Evolutionary conservation across 2,329 filamentous ascomycete genomes (phyloP).

Genomic region (Pyricularia sp.): DNA sequence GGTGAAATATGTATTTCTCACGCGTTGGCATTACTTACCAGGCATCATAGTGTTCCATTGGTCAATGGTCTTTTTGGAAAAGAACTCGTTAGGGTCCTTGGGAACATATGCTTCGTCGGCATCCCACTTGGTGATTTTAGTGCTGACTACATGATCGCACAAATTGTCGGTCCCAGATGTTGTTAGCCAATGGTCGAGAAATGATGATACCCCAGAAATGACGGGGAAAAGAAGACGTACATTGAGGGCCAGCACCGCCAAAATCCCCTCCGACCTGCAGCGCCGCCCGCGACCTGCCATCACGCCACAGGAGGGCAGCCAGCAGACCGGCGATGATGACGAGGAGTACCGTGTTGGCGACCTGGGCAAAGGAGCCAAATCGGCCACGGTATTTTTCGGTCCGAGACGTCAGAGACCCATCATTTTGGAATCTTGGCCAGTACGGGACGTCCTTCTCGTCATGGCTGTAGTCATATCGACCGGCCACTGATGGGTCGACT

Average conservation of each 20-base stretch:
- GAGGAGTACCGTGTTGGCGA: not conserved
- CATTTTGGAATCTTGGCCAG: not conserved
- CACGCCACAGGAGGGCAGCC: not conserved
- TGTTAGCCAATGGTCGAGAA: not conserved
- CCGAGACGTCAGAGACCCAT: not conserved
- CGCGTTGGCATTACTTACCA: slow-evolving; percentile 12
- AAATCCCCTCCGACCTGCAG: not conserved
- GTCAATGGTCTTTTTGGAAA: slow-evolving; percentile 20
- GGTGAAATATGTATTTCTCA: slow-evolving; percentile 7
- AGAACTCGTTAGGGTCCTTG: slow-evolving; percentile 24
- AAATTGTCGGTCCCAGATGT: not conserved
- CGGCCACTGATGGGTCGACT: not conserved
- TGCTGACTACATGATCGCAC: slow-evolving; percentile 15
- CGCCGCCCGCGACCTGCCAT: not conserved
- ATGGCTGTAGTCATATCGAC: not conserved
- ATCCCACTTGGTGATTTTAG: slow-evolving; percentile 23
- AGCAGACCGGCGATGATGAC: not conserved
- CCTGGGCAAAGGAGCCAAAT: not conserved
- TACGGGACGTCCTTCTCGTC: not conserved
- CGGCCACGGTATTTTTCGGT: not conserved
- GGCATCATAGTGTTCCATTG: slow-evolving; percentile 28
- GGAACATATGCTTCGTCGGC: slow-evolving; percentile 25
- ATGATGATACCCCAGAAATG: not conserved
- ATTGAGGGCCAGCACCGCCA: not conserved
- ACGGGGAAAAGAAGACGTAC: not conserved